Evolutionary conservation across 2,329 filamentous ascomycete species (phyloP), one percentile per base, ranked within the genome.

Genomic region (Ceratocystis cacaofunesta): DNA sequence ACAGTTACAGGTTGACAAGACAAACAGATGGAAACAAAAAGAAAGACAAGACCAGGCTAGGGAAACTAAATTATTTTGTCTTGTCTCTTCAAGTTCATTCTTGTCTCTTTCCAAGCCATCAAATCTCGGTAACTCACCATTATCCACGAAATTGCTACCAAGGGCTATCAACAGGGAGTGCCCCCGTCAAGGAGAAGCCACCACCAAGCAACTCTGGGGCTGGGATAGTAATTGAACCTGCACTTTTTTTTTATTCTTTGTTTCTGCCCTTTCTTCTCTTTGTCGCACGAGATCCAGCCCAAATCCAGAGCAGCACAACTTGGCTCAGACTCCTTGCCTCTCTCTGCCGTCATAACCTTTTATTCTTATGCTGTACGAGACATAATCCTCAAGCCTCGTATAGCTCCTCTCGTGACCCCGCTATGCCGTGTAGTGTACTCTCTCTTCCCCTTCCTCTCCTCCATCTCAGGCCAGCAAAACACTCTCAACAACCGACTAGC

Each of bases 71-170:
- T 41, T 41, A 41, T 15, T 41, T 41, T 41, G 36, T 41, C 36
- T 41, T 41, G 36, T 41, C 8, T 36, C 32, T 12, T 36, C 32
- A 36, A 36, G 32, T 36, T 36, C 32, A 8, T 36, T 36, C 32
- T 36, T 36, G 32, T 36, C 19, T 55, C 50, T 55, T 15, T 28
- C 10, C 50, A 55, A 55, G 50, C 52, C 52, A 57, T 57, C 52
- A 57, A 57, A 57, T 57, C 52, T 57, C 52, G 52, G 52, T 57
- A 57, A 57, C 28, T 25, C 12, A n/a, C 28, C 52, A 57, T 32
- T 41, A n/a, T 15, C 22, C 22, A 57, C 22, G 52, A 57, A 57
- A 57, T 57, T 57, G 30, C 17, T 48, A 19, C 48, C 52, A 30
- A 30, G 52, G 52, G 22, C 19, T 3, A 28, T n/a, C 25, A 17